Evolutionary conservation across 108 stramenopile genomes (phyloP), one percentile per base, ranked within the genome.

Genomic region (Cyclostephanos invisitatus): DNA sequence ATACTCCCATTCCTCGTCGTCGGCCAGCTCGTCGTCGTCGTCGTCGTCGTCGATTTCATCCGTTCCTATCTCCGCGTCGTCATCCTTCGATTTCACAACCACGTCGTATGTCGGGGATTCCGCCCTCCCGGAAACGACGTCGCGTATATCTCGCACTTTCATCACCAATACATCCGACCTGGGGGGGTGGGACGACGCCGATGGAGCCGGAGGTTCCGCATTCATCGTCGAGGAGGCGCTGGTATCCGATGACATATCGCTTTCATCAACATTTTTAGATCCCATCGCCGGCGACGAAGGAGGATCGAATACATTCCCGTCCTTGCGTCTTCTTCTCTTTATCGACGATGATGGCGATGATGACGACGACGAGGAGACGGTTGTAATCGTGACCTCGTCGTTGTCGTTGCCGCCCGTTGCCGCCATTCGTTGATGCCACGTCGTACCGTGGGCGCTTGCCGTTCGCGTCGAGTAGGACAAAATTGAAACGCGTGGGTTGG

Each of bases 141-240:
- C 73, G 37, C 89, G 83, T 44, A 92, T 72, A 66, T 89, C 87
- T 59, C 65, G 73, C 24, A 89, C 83, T 67, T 85, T 40, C 69
- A 89, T 62, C 7, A 82, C 69, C 1, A 91, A 84, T 4, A 83
- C 78, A 18, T 66, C 70, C 50, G 83, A 48, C n/a, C 75, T 83
- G 5, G 84, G 77, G 2, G 84, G 74, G 32, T 68, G 5, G 46
- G 29, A 17, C n/a, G 61, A 28, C 7, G 27, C 42, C 57, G 57
- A 7, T 5, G 56, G 15, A 14, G 67, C 35, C 35, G 29, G 21
- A 32, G 27, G 67, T 35, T 20, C 18, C 38, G 60, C 42, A 12
- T 20, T 47, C 63, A 14, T 18, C 47, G 36, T 66, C 21, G 20
- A 25, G 20, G 20, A 25, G 20, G 60, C 17, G 12, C 15, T 35